Evolutionary conservation across 768 basidiomycete species (phyloP).

Genomic region (Serendipita sp.): DNA sequence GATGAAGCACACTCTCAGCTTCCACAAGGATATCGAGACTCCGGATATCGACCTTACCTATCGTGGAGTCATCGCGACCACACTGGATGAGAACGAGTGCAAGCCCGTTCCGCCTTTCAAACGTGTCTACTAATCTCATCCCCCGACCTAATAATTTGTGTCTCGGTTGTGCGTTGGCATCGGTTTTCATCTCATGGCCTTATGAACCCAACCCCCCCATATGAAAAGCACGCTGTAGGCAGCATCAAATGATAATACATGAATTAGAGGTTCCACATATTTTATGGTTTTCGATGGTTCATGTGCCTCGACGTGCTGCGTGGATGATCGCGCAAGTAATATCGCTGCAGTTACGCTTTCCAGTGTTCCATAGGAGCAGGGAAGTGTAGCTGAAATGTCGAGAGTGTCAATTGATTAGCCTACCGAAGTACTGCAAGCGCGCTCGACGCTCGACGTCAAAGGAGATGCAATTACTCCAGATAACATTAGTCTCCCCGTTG

Average conservation of each 20-base stretch:
- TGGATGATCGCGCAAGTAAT: no score
- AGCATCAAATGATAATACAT: neutral
- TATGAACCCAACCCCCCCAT: neutral
- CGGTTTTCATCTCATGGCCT: neutral
- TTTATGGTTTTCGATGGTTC: no score
- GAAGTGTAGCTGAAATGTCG: no score
- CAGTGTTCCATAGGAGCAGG: no score
- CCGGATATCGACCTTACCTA: constrained; percentile 84
- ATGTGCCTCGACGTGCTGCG: no score
- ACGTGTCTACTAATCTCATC: constrained; percentile 53
- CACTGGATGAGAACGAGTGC: constrained; percentile 93
- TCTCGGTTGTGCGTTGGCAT: neutral
- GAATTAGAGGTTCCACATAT: no score
- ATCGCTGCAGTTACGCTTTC: no score
- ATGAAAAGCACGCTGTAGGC: neutral
- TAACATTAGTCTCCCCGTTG: no score
- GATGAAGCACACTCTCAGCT: constrained; percentile 86
- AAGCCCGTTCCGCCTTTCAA: constrained; percentile 95
- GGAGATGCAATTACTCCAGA: no score
- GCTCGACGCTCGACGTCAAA: no score
- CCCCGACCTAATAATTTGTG: neutral
- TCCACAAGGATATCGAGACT: constrained; percentile 57
- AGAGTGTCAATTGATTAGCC: no score
- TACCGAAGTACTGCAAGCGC: no score
- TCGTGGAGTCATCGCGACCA: constrained; percentile 66